Conservation (phyloP, 2,329 filamentous ascomycete species). For the Polytolypa hystricis region DNA sequence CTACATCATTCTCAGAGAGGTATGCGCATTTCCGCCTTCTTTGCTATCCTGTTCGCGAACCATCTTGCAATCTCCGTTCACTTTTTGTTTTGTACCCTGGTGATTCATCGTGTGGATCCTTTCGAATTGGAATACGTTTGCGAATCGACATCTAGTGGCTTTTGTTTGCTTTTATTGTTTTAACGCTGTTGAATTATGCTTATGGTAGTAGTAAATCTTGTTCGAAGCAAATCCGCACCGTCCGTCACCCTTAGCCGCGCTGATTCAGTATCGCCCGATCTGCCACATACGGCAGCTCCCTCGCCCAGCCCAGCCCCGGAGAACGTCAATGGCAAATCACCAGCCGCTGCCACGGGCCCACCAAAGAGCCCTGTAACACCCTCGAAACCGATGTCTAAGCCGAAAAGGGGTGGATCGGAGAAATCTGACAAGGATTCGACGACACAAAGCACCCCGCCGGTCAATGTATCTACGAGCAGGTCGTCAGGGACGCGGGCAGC, state of each 20-base stretch:
- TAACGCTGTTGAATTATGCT: no score
- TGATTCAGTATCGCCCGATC: not conserved
- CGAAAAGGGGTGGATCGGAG: not conserved
- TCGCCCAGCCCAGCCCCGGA: not conserved
- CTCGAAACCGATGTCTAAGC: conserved; percentile 2
- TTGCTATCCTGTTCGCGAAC: not conserved
- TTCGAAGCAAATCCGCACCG: conserved; percentile 26
- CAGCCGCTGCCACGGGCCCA: not conserved
- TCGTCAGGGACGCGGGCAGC: conserved; percentile 7
- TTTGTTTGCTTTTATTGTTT: no score
- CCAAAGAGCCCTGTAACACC: no score
- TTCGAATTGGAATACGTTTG: no score
- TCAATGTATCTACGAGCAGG: conserved; percentile 1
- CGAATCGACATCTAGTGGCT: no score
- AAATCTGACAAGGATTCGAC: not conserved
- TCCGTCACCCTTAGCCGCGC: conserved; percentile 11
- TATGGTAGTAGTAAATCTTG: conserved; percentile 21
- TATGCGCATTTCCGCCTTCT: conserved; percentile 31
- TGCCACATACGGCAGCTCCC: not conserved
- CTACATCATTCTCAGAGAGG: conserved; percentile 78
- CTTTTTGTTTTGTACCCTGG: no score
- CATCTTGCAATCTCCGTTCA: no score
- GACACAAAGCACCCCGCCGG: not conserved
- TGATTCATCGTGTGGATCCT: no score
- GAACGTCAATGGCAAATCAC: not conserved